These are phyloP conservation scores for Aureobasidium sp. DNA, from an alignment of 2,329 filamentous ascomycete species.

Conservation along the genomic window DNA sequence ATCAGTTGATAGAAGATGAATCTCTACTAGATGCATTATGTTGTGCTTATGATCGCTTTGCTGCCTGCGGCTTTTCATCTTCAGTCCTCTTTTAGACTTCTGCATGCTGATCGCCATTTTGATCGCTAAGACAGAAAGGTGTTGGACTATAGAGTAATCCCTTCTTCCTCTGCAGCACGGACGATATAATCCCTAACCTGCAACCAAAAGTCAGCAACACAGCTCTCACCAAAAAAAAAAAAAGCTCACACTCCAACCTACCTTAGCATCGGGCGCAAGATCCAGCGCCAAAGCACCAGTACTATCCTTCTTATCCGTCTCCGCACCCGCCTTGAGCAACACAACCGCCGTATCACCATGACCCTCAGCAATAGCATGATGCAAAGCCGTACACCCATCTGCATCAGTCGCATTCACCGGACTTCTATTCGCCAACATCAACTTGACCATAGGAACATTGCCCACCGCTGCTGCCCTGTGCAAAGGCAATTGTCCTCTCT, in stretches of 20 bases:
- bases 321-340: conserved; percentile 76
- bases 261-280: conserved; percentile 77
- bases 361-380: conserved; percentile 72
- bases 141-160: conserved; percentile 50
- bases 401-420: conserved; percentile 76
- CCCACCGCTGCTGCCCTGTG: conserved; percentile 89
- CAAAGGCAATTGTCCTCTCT: conserved; percentile 77
- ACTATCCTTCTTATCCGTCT: conserved; percentile 65
- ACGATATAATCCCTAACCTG: conserved; percentile 57
- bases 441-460: conserved; percentile 74
- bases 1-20: not conserved
- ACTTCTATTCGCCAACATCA: conserved; percentile 68
- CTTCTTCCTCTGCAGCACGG: conserved; percentile 72
- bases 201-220: not conserved
- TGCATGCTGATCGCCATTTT: not conserved
- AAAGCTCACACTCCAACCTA: conserved; percentile 25
- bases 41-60: not conserved
- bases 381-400: conserved; percentile 78
- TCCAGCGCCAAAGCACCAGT: conserved; percentile 68
- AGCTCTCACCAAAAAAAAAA: too few species aligned
- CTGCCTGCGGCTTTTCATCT: not conserved
- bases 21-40: not conserved
- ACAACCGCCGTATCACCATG: conserved; percentile 74
- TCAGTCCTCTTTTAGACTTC: too few species aligned
- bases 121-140: not conserved